Percentiles rank a stretch among this genome's conserved stretches.
These are phyloP conservation scores for Salix dunnii DNA, from an alignment of 345 rosid species.

Conservation along the genomic window DNA sequence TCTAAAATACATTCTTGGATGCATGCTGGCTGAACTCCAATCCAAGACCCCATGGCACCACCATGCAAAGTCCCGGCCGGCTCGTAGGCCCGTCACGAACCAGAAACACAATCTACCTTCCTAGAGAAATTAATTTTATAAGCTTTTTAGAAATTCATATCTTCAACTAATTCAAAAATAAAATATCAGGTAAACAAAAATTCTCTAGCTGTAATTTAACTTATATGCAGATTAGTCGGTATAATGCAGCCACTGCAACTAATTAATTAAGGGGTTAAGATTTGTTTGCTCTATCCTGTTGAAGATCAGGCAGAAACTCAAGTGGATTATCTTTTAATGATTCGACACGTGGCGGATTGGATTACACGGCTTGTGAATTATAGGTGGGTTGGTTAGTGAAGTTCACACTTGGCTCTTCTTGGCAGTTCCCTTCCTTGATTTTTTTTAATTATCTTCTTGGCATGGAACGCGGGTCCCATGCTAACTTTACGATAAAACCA, in stretches of 20 bases:
- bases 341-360: background rate
- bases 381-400: background rate
- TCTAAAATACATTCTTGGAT: background rate
- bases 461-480: conserved; percentile 17
- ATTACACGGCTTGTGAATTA: background rate
- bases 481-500: background rate
- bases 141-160: background rate
- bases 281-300: background rate
- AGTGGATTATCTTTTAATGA: background rate
- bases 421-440: background rate
- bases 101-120: background rate
- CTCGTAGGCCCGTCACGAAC: conserved; percentile 13
- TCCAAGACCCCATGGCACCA: conserved; percentile 5
- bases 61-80: conserved; percentile 4
- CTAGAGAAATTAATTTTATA: background rate
- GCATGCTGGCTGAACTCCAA: conserved; percentile 5
- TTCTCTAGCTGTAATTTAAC: conserved; percentile 10
- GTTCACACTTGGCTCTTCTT: background rate
- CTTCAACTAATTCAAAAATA: background rate
- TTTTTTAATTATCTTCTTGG: background rate
- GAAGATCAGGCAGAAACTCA: background rate
- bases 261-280: background rate
- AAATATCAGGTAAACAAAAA: background rate
- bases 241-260: background rate
- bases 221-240: background rate